Evolutionary conservation across 2,329 filamentous ascomycete genomes (phyloP).

Genomic region (Xylariaceae sp.): DNA sequence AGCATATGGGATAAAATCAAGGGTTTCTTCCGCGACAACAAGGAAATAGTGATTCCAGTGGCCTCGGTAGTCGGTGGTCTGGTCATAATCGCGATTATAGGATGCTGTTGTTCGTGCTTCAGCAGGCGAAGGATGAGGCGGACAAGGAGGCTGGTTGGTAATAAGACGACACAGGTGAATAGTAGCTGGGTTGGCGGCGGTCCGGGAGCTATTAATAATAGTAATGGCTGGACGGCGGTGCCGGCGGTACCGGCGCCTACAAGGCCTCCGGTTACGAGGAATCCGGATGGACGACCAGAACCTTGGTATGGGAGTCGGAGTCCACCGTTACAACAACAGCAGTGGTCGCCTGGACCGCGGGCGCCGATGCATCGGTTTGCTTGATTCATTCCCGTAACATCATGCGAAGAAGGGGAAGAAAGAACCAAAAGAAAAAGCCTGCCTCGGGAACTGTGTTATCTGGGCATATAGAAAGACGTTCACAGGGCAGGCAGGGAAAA

Average conservation of each 20-base stretch:
- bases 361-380: constrained; percentile 14
- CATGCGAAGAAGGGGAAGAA: too few species aligned
- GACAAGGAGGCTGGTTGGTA: constrained; percentile 27
- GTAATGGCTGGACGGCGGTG: constrained; percentile 17
- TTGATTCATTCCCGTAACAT: constrained; percentile 1
- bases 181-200: constrained; percentile 28
- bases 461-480: too few species aligned
- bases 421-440: too few species aligned
- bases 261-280: constrained; percentile 17
- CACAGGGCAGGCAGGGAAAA: too few species aligned
- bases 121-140: constrained; percentile 33
- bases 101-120: constrained; percentile 59
- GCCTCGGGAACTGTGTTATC: too few species aligned
- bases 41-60: constrained; percentile 76
- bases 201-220: constrained; percentile 18
- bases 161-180: constrained; percentile 18
- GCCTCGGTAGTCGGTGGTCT: constrained; percentile 65
- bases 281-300: constrained; percentile 3
- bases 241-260: not conserved
- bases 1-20: constrained; percentile 64
- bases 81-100: constrained; percentile 60
- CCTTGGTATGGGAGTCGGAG: constrained; percentile 11
- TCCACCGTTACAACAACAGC: constrained; percentile 15
- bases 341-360: constrained; percentile 10
- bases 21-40: constrained; percentile 72